Evolutionary conservation across 257 asterid species (phyloP).

Genomic region (Rehmannia glutinosa): DNA sequence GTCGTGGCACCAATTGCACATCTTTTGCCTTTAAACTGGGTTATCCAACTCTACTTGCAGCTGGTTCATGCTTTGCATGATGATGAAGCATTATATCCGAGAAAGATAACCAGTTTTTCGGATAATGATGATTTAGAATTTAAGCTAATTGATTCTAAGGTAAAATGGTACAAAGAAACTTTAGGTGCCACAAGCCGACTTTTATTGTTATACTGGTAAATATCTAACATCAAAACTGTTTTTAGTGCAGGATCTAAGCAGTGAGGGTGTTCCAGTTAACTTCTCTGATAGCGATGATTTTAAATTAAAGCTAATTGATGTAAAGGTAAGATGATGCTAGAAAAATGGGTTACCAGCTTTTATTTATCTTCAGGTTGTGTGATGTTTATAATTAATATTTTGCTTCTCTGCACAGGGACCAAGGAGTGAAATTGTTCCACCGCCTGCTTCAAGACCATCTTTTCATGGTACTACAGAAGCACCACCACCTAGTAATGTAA

Average conservation of each 20-base stretch:
- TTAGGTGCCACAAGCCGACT: neutral
- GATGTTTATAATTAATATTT: neutral
- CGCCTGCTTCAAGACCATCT: conserved; percentile 31
- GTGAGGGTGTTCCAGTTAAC: conserved; percentile 27
- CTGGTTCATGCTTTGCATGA: conserved; percentile 60
- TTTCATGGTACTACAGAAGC: conserved; percentile 27
- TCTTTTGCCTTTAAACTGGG: conserved; percentile 20
- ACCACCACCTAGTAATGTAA: conserved; percentile 33
- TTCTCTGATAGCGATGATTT: conserved; percentile 45
- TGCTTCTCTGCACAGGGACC: conserved; percentile 32
- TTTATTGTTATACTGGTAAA: conserved; percentile 5
- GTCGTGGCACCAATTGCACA: conserved; percentile 16
- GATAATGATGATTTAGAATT: conserved; percentile 57
- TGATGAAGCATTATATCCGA: conserved; percentile 42
- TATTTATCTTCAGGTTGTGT: neutral
- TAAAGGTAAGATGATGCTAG: conserved; percentile 28
- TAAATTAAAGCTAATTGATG: conserved; percentile 36
- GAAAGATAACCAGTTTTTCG: conserved; percentile 43
- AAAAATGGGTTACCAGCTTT: neutral
- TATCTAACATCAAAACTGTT: conserved; percentile 1
- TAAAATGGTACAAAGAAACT: conserved; percentile 19
- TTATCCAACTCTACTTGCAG: conserved; percentile 55
- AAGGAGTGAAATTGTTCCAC: conserved; percentile 29
- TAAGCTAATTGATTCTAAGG: conserved; percentile 47
- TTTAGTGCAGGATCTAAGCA: conserved; percentile 13